These are phyloP conservation scores for Alternaria sp. DNA, from an alignment of 2,329 filamentous ascomycete genomes.

Conservation along the genomic window DNA sequence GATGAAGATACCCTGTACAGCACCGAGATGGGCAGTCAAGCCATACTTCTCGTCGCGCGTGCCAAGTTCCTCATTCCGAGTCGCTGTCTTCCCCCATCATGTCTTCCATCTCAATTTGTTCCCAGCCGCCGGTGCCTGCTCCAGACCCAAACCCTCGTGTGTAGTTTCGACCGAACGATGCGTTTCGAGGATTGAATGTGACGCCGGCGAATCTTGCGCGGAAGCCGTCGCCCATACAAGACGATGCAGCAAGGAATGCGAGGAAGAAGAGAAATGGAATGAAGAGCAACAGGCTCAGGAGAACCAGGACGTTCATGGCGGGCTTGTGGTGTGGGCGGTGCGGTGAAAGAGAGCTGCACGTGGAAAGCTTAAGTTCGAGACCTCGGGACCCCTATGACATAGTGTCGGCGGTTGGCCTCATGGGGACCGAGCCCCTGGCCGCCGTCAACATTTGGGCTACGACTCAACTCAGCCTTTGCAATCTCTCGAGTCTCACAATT, in stretches of 20 bases:
- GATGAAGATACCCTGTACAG: conserved; percentile 8
- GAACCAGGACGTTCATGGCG: conserved; percentile 43
- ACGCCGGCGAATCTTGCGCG: conserved; percentile 53
- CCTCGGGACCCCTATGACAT: conserved; percentile 31
- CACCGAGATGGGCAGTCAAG: conserved; percentile 1
- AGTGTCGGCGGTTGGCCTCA: conserved; percentile 14
- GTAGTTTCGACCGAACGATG: conserved; percentile 62
- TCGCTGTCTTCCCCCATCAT: conserved; percentile 57
- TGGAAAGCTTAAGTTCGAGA: conserved; percentile 15
- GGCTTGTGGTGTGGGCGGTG: conserved; percentile 10
- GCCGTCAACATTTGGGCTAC: conserved; percentile 7
- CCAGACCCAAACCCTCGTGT: conserved; percentile 62
- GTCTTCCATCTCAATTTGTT: conserved; percentile 68
- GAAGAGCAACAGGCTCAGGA: conserved; percentile 42
- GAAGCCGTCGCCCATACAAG: conserved; percentile 61
- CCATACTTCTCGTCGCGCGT: not conserved
- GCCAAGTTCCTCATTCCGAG: conserved; percentile 22
- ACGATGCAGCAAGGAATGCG: conserved; percentile 61
- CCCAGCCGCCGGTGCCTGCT: conserved; percentile 61
- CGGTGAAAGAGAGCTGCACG: conserved; percentile 17
- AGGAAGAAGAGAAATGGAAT: conserved; percentile 47
- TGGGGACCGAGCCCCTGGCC: conserved; percentile 21
- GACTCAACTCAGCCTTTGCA: not conserved
- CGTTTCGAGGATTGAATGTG: conserved; percentile 51
- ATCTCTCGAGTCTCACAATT: not conserved